These are phyloP conservation scores for Metschnikowia kofuensis DNA, from an alignment of 805 yeast genomes.

Conservation along the genomic window DNA sequence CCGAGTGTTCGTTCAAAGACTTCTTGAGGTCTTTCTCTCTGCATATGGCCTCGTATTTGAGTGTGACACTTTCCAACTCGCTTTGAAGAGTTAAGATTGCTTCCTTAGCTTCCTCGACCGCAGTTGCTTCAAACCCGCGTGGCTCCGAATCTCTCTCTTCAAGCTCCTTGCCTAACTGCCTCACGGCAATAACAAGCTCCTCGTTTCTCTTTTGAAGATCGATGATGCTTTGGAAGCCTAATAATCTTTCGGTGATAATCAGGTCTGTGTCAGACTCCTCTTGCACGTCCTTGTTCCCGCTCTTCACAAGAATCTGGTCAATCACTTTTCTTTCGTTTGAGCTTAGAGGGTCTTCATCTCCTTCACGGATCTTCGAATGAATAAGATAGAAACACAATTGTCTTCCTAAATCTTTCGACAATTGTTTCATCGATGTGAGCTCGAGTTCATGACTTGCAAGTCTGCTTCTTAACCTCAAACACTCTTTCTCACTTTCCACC, in stretches of 20 bases:
- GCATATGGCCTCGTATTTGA: slow-evolving; percentile 50
- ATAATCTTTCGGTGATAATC: slow-evolving; percentile 69
- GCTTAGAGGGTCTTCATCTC: slow-evolving; percentile 59
- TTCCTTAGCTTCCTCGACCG: slow-evolving; percentile 61
- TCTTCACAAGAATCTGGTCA: slow-evolving; percentile 47
- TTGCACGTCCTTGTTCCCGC: slow-evolving; percentile 26
- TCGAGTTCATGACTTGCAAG: slow-evolving; percentile 46
- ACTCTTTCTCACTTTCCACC: slow-evolving; percentile 40
- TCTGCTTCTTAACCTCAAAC: slow-evolving; percentile 30
- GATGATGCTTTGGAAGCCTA: slow-evolving; percentile 61
- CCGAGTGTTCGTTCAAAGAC: slow-evolving; percentile 7
- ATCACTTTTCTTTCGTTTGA: slow-evolving; percentile 64
- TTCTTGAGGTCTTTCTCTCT: slow-evolving; percentile 72
- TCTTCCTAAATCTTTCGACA: slow-evolving; percentile 70
- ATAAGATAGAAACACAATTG: slow-evolving; percentile 77
- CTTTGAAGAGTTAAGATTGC: slow-evolving; percentile 64
- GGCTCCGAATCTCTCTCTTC: slow-evolving; percentile 57
- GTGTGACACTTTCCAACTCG: slow-evolving; percentile 50
- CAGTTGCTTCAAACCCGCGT: slow-evolving; percentile 43
- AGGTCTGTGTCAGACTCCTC: slow-evolving; percentile 64
- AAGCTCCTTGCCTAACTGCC: slow-evolving; percentile 68
- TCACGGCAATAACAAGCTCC: slow-evolving; percentile 62
- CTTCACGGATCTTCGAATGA: slow-evolving; percentile 57
- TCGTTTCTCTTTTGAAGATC: slow-evolving; percentile 75
- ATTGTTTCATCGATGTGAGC: slow-evolving; percentile 47